A percentile compares a stretch with the other conserved stretches of the same genome.
These are phyloP conservation scores for Fusarium dlaminii DNA, from an alignment of 2,329 filamentous ascomycete genomes.

Conservation along the genomic window DNA sequence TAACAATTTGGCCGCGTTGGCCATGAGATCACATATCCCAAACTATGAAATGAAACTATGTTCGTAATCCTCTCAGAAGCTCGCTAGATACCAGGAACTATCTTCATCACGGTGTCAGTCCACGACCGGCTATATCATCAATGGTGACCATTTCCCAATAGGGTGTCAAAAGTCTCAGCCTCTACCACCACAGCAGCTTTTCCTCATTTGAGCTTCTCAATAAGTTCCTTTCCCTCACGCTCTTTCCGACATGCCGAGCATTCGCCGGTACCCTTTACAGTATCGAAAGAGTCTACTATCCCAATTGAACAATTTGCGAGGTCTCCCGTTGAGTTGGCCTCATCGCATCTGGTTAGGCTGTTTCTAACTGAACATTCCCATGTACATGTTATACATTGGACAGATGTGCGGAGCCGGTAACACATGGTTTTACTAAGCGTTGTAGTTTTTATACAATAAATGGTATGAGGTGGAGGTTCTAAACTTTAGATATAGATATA, in stretches of 20 bases:
- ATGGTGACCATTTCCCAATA: no score
- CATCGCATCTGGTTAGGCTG: background rate
- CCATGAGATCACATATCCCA: no score
- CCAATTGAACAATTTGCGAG: background rate
- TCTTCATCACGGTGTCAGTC: no score
- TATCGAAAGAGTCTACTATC: background rate
- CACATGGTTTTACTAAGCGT: background rate
- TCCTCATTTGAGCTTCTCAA: background rate
- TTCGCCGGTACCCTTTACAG: background rate
- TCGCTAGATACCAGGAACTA: background rate
- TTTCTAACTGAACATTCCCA: background rate
- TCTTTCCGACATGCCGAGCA: fast-evolving
- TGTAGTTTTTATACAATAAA: fast-evolving
- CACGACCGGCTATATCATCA: background rate
- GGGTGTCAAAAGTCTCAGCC: no score
- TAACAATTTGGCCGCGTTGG: background rate
- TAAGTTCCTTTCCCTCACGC: background rate
- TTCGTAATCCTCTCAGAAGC: no score
- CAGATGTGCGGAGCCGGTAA: background rate
- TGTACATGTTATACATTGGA: background rate
- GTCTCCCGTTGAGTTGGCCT: background rate
- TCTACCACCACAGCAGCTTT: fast-evolving
- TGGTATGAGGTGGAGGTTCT: background rate
- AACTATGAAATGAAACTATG: background rate
- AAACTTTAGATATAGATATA: background rate